Base-by-base conservation (phyloP, 1,139 yeast species). In the Nakaseomyces glabratus region DNA sequence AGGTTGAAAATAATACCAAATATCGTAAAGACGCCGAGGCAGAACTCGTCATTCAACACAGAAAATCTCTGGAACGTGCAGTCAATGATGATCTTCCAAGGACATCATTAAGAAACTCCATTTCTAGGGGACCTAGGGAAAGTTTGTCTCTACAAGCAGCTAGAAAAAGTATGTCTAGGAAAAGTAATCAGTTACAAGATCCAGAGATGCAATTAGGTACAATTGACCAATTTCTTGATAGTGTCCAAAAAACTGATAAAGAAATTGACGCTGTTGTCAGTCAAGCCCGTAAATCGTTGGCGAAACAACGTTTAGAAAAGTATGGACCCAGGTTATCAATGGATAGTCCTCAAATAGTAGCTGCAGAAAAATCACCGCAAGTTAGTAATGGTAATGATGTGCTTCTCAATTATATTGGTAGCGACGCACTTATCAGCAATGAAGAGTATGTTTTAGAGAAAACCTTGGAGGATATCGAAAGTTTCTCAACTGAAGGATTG, bases 401-500 rank as follows among this genome's bases (percentile, higher is more conserved):
- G n/a, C 43, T 54, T 21, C 36, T 40, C 11, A 41, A 42, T 6
- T 55, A 56, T 35, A 63, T 76, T 35, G 84, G 88, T 1, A 69
- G 69, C 41, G 90, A 81, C 37, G 67, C 65, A 22, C 55, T 84
- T 29, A 65, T 82, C 8, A 57, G 69, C n/a, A 81, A 84, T 50
- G 95, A 85, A 15, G 86, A 74, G 43, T 84, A 73, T 49, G 66
- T 88, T 6, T 58, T 88, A 38, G 96, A 88, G 52, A 76, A 75
- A 44, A 90, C 97, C 0, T 63, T 90, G 39, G 82, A 84, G 48
- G 95, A 93, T 46, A 72, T 93, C 38, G 97, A 90, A 47, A 94
- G 84, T 41, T 90, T 88, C 55, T 86, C 97, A 0, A 80, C 93
- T 0, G 97, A 90, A 45, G 98, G 99, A 1, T 65, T 90, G 41